These are phyloP conservation scores for Puccinia sorghi DNA, from an alignment of 1,284 basidiomycete genomes.

Conservation along the genomic window DNA sequence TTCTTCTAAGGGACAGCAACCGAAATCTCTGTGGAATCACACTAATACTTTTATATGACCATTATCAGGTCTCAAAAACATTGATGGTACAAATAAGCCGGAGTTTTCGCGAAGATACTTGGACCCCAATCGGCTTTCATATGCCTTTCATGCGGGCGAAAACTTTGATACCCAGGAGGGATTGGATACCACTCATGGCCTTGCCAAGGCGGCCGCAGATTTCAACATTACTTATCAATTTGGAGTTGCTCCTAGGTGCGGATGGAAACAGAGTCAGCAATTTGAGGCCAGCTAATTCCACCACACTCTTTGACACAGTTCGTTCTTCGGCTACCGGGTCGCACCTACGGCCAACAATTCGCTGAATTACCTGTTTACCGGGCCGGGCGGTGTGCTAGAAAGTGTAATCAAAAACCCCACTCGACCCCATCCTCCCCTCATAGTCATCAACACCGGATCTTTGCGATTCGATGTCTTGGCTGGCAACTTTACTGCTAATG, in stretches of 20 bases:
- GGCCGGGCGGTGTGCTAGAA: constrained; percentile 51
- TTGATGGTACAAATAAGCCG: constrained; percentile 60
- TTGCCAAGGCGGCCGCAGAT: constrained; percentile 47
- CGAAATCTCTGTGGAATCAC: not conserved
- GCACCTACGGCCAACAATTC: constrained; percentile 50
- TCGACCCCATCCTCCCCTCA: constrained; percentile 47
- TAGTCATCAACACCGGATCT: constrained; percentile 55
- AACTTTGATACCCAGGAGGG: constrained; percentile 53
- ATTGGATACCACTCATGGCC: constrained; percentile 40
- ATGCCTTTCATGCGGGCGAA: constrained; percentile 62
- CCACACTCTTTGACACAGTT: constrained; percentile 39
- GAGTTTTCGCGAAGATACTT: constrained; percentile 71
- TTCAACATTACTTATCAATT: constrained; percentile 55
- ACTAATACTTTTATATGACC: not conserved
- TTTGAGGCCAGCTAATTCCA: not conserved
- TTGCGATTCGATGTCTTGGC: constrained; percentile 56
- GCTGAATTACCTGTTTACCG: constrained; percentile 52
- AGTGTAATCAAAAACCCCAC: constrained; percentile 48
- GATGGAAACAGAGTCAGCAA: not conserved
- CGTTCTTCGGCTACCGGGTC: constrained; percentile 42
- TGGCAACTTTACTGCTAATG: constrained; percentile 56
- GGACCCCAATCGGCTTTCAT: constrained; percentile 72
- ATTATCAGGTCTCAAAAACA: constrained; percentile 51
- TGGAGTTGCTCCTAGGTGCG: constrained; percentile 53
- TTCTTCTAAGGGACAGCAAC: not conserved